Evolutionary conservation across 192 early-diverging fungal species (phyloP).

Genomic region (Anaeromyces robustus): DNA sequence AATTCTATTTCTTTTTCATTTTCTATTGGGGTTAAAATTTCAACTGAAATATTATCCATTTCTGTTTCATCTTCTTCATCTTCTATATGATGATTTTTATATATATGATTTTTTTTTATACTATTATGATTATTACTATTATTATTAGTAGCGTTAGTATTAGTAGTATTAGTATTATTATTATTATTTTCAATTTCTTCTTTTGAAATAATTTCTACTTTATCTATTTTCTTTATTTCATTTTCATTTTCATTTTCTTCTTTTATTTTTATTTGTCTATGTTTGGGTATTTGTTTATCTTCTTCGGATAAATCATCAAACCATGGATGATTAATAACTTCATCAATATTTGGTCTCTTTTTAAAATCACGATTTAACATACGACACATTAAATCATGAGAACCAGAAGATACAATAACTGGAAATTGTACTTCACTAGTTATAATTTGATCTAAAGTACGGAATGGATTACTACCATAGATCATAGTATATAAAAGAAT

Average conservation of each 20-base stretch:
- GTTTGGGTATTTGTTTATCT: not conserved
- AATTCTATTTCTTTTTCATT: not conserved
- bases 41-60: not conserved
- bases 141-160: too few species aligned
- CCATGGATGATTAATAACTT: slow-evolving; percentile 63
- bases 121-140: too few species aligned
- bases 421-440: slow-evolving; percentile 34
- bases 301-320: slow-evolving; percentile 11
- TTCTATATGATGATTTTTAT: not conserved
- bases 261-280: not conserved
- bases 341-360: slow-evolving; percentile 59
- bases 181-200: not conserved
- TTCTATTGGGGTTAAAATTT: not conserved
- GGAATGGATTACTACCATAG: slow-evolving; percentile 38
- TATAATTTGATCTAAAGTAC: slow-evolving; percentile 46
- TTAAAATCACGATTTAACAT: slow-evolving; percentile 59
- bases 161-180: too few species aligned
- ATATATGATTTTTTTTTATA: not conserved
- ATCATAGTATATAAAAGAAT: slow-evolving; percentile 7
- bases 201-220: not conserved
- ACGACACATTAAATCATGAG: slow-evolving; percentile 40
- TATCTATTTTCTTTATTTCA: not conserved
- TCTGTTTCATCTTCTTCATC: not conserved
- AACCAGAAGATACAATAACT: slow-evolving; percentile 35
- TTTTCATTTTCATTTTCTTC: not conserved